phyloP scores from a whole-genome alignment of 495 filamentous ascomycete genomes.

The Clavariopsis aquatica region DNA sequence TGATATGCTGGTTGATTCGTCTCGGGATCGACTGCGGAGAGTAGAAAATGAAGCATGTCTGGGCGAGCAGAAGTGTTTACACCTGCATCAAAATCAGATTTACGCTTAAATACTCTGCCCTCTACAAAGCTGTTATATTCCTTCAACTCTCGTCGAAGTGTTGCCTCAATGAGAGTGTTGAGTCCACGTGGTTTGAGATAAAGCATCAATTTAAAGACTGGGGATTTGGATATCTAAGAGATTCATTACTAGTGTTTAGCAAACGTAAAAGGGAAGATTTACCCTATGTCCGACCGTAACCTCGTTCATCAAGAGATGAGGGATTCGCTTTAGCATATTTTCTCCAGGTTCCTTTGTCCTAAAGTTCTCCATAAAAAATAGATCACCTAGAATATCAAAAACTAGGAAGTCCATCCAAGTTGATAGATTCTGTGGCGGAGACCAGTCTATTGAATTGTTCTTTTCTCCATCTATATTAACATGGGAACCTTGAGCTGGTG shows the following conservation, averaged over 20 bases:
- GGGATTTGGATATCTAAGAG: not conserved
- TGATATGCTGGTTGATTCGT: not conserved
- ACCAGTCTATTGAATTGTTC: constrained; percentile 12
- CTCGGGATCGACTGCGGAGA: not conserved
- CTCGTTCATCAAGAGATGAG: constrained; percentile 31
- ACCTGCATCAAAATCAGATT: too few species aligned
- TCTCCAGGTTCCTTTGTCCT: constrained; percentile 31
- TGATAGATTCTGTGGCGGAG: constrained; percentile 49
- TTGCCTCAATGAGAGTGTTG: not conserved
- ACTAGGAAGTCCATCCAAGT: constrained; percentile 64
- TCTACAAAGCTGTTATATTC: not conserved
- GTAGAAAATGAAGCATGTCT: constrained; percentile 11
- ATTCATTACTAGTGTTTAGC: not conserved
- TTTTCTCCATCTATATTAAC: too few species aligned
- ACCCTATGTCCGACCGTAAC: not conserved
- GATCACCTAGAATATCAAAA: constrained; percentile 71
- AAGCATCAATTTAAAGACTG: not conserved
- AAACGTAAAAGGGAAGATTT: not conserved
- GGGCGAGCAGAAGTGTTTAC: not conserved
- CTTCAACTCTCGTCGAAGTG: not conserved
- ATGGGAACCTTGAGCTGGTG: not conserved
- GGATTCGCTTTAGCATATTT: constrained; percentile 33
- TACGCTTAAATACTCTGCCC: too few species aligned
- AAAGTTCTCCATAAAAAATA: constrained; percentile 68
- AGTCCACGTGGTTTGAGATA: not conserved